Evolutionary conservation across 768 basidiomycete species (phyloP).

Genomic region (Mycena indigotica): DNA sequence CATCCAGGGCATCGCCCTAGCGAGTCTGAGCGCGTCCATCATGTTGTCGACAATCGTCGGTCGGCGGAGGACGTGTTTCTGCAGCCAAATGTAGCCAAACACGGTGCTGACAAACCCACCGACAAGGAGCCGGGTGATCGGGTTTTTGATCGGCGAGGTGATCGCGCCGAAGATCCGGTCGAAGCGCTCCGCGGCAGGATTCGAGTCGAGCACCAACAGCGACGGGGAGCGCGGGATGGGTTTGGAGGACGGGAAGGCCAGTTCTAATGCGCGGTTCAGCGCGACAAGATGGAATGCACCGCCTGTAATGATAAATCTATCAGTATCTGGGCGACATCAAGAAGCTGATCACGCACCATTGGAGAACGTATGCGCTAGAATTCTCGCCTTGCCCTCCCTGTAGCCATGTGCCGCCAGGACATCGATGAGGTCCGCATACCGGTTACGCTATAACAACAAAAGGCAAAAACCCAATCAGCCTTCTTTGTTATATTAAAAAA

Average conservation of each 20-base stretch:
- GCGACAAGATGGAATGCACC: background rate
- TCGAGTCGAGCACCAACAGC: slow-evolving; percentile 46
- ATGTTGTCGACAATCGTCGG: slow-evolving; percentile 29
- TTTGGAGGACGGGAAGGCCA: slow-evolving; percentile 31
- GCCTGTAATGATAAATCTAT: background rate
- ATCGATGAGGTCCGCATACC: slow-evolving; percentile 39
- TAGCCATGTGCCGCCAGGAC: slow-evolving; percentile 38
- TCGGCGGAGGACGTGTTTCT: slow-evolving; percentile 25
- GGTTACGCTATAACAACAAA: slow-evolving; percentile 5
- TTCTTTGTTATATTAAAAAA: background rate
- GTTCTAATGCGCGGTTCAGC: slow-evolving; percentile 27
- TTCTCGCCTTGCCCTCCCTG: slow-evolving; percentile 29
- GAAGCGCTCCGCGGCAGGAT: slow-evolving; percentile 39
- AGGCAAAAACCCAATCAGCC: background rate
- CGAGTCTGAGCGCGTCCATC: slow-evolving; percentile 29
- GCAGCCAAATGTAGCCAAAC: slow-evolving; percentile 27
- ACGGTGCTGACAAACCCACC: slow-evolving; percentile 30
- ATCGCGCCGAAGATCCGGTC: slow-evolving; percentile 34
- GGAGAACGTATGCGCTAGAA: slow-evolving; percentile 49
- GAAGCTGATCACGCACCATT: slow-evolving; percentile 35
- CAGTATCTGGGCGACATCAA: background rate
- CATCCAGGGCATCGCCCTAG: slow-evolving; percentile 42
- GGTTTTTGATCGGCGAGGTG: slow-evolving; percentile 31
- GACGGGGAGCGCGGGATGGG: slow-evolving; percentile 23
- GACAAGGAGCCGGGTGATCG: slow-evolving; percentile 29